phyloP scores from a whole-genome alignment of 768 basidiomycete genomes.

The Terana coerulea region DNA sequence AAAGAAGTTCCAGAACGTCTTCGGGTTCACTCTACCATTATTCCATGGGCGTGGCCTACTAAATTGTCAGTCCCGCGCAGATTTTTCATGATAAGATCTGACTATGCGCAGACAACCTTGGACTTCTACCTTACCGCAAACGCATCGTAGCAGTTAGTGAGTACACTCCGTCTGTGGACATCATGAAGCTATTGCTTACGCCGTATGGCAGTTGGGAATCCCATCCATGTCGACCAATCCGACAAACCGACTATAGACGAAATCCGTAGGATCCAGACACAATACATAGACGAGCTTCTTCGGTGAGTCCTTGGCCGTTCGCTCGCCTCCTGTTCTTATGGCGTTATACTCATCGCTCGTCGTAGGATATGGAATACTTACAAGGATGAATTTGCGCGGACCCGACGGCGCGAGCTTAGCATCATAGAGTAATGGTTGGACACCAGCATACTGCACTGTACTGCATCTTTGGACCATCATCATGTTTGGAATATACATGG shows the following conservation, averaged over 20 bases:
- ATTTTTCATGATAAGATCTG: neutral
- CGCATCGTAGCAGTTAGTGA: conserved; percentile 94
- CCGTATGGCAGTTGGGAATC: conserved; percentile 75
- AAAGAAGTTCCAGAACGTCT: conserved; percentile 85
- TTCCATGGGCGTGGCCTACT: conserved; percentile 95
- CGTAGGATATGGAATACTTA: conserved; percentile 84
- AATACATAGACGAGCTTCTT: conserved; percentile 90
- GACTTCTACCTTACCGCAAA: conserved; percentile 92
- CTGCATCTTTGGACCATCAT: too few species aligned
- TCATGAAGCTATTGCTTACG: neutral
- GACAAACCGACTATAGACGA: conserved; percentile 83
- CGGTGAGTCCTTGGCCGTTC: conserved; percentile 49
- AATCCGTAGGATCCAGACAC: conserved; percentile 70
- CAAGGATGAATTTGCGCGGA: conserved; percentile 89
- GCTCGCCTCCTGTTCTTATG: neutral
- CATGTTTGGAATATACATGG: too few species aligned
- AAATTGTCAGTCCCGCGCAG: conserved; percentile 57
- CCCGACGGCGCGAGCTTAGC: conserved; percentile 71
- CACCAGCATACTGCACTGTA: too few species aligned
- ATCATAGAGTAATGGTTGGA: conserved; percentile 66
- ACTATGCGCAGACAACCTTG: conserved; percentile 71
- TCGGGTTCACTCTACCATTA: conserved; percentile 95
- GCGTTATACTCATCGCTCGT: neutral
- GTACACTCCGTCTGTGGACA: conserved; percentile 31
- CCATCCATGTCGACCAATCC: conserved; percentile 73